Conservation (phyloP, 352 stramenopile species). For the Globisporangium nagaii region DNA sequence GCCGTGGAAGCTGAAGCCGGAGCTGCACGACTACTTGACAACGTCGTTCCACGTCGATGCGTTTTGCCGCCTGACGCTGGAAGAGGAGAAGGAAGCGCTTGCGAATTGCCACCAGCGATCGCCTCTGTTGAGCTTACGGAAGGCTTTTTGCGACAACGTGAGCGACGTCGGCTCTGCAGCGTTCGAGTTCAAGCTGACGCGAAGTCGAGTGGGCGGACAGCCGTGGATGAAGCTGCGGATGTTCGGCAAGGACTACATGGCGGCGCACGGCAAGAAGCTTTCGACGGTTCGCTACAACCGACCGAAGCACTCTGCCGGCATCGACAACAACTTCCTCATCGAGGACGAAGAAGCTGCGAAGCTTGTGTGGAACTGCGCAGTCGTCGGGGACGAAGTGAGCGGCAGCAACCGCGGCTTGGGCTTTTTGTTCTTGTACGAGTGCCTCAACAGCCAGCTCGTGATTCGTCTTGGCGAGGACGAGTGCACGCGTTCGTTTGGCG, state of each 20-base stretch:
- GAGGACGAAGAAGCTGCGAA: constrained; percentile 77
- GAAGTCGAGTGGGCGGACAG: constrained; percentile 72
- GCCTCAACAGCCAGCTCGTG: constrained; percentile 60
- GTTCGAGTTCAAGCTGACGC: constrained; percentile 61
- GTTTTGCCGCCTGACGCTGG: constrained; percentile 89
- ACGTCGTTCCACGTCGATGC: constrained; percentile 90
- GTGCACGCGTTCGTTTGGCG: constrained; percentile 70
- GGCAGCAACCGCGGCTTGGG: constrained; percentile 72
- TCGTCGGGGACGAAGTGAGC: constrained; percentile 80
- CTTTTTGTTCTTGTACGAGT: constrained; percentile 84
- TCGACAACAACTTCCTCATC: constrained; percentile 62
- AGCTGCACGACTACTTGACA: constrained; percentile 87
- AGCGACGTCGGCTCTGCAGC: constrained; percentile 13
- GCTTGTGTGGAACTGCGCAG: constrained; percentile 76
- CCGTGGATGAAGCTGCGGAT: constrained; percentile 83
- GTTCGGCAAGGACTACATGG: constrained; percentile 70
- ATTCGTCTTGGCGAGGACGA: constrained; percentile 65
- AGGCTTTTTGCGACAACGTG: constrained; percentile 58
- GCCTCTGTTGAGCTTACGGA: constrained; percentile 58
- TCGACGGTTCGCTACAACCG: constrained; percentile 82
- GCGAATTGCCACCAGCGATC: constrained; percentile 62
- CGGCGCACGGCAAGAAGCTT: constrained; percentile 71
- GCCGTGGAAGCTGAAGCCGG: constrained; percentile 74
- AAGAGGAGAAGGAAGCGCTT: constrained; percentile 94
- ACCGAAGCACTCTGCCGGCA: constrained; percentile 47